Conservation (phyloP, 2,329 filamentous ascomycete species). For the Hawksworthiomyces lignivorus region DNA sequence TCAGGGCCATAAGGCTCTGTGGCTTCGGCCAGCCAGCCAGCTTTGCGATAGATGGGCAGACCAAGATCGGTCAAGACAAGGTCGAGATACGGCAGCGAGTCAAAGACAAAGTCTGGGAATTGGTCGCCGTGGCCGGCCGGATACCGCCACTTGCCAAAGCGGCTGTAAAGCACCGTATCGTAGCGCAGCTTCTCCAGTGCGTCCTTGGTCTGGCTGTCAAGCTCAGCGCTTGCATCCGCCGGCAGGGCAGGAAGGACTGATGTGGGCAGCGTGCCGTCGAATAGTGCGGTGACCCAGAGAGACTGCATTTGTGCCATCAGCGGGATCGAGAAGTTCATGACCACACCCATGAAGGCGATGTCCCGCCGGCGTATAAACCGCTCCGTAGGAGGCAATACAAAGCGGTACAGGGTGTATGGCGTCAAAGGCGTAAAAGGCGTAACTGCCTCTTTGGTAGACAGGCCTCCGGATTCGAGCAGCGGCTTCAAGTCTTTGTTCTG, state of each 20-base stretch:
- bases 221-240: no score
- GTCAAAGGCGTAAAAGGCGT: conserved; percentile 23
- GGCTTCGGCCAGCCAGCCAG: conserved; percentile 42
- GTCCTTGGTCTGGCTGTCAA: conserved; percentile 15
- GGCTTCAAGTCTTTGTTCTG: conserved; percentile 38
- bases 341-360: conserved; percentile 37
- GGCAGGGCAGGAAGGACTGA: conserved; percentile 18
- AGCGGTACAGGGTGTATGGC: conserved; percentile 37
- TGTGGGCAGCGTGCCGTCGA: conserved; percentile 40
- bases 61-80: conserved; percentile 59
- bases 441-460: conserved; percentile 24
- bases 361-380: conserved; percentile 30
- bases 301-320: conserved; percentile 41
- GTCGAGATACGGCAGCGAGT: conserved; percentile 67
- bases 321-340: conserved; percentile 35
- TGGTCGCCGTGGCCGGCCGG: conserved; percentile 55
- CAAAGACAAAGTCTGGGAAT: conserved; percentile 67
- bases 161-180: conserved; percentile 55
- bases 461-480: conserved; percentile 30
- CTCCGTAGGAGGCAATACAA: conserved; percentile 35
- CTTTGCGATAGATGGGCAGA: conserved; percentile 48
- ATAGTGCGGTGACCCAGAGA: conserved; percentile 59
- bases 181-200: conserved; percentile 36
- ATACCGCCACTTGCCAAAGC: conserved; percentile 64
- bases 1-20: conserved; percentile 50